These are phyloP conservation scores for Syzygium grande DNA, from an alignment of 345 rosid genomes.

Conservation along the genomic window DNA sequence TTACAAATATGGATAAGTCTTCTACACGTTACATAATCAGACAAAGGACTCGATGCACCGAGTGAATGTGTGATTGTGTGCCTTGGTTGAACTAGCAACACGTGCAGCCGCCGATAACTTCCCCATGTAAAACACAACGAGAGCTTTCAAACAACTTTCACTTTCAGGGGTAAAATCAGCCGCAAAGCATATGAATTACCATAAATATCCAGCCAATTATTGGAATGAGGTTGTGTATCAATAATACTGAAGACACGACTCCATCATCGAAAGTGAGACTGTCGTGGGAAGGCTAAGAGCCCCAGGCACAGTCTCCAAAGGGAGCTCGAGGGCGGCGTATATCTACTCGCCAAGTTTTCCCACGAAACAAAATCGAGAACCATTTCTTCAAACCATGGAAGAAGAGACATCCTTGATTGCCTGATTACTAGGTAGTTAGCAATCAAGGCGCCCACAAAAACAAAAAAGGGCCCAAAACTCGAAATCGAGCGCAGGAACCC, in stretches of 20 bases:
- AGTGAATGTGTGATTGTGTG: neutral
- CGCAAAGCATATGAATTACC: neutral
- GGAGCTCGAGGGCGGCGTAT: neutral
- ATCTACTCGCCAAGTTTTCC: neutral
- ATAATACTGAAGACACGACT: neutral
- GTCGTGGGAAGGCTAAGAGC: neutral
- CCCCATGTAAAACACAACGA: neutral
- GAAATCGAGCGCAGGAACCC: too few relatives aligned
- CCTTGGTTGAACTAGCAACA: neutral
- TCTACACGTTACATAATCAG: neutral
- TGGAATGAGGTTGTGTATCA: neutral
- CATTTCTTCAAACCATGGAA: neutral
- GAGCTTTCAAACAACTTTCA: neutral
- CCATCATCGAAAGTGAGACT: neutral
- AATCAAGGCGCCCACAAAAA: neutral
- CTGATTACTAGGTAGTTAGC: too few relatives aligned
- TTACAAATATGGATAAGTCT: neutral
- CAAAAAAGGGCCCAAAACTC: rapidly evolving
- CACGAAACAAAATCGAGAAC: neutral
- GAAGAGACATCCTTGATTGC: neutral
- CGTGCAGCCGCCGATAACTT: neutral
- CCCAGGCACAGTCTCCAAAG: neutral
- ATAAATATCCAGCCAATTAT: neutral
- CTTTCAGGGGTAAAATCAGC: neutral
- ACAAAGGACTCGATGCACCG: neutral